phyloP scores from a whole-genome alignment of 2,329 filamentous ascomycete genomes.

The Phoma herbarum region DNA sequence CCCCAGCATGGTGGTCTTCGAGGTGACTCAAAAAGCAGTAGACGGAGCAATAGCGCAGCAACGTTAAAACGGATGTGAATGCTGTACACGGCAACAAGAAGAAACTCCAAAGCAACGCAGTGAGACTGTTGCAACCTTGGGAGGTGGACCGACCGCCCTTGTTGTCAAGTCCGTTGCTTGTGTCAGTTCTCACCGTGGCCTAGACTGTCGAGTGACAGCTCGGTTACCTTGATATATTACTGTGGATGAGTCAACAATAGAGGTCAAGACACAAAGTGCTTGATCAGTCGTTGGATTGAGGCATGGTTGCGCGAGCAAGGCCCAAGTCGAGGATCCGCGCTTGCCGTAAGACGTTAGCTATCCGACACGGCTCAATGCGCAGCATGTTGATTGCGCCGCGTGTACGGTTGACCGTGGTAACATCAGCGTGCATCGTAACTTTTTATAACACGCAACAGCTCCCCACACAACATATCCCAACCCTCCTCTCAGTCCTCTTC shows the following conservation, averaged over 20 bases:
- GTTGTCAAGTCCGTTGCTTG: neutral
- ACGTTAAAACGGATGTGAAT: conserved; percentile 6
- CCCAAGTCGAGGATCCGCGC: neutral
- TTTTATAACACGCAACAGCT: conserved; percentile 31
- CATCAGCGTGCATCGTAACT: conserved; percentile 26
- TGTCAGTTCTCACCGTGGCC: neutral
- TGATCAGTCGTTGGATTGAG: conserved; percentile 4
- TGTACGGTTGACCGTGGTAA: conserved; percentile 18
- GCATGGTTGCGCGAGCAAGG: conserved; percentile 4
- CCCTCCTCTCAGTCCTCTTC: neutral
- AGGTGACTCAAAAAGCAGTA: neutral
- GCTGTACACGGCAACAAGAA: neutral
- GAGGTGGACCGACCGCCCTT: conserved; percentile 1
- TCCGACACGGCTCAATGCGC: conserved; percentile 22
- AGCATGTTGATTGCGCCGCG: neutral
- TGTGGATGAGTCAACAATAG: neutral
- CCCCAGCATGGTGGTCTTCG: conserved; percentile 18
- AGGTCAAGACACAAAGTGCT: conserved; percentile 2
- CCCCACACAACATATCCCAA: conserved; percentile 3
- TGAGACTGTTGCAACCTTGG: conserved; percentile 16
- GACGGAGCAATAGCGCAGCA: neutral
- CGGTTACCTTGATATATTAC: neutral
- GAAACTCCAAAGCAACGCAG: conserved; percentile 2
- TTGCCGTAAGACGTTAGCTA: conserved; percentile 27
- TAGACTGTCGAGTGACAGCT: neutral